Evolutionary conservation across 2,329 filamentous ascomycete species (phyloP).

Genomic region (Pseudonectria foliicola): DNA sequence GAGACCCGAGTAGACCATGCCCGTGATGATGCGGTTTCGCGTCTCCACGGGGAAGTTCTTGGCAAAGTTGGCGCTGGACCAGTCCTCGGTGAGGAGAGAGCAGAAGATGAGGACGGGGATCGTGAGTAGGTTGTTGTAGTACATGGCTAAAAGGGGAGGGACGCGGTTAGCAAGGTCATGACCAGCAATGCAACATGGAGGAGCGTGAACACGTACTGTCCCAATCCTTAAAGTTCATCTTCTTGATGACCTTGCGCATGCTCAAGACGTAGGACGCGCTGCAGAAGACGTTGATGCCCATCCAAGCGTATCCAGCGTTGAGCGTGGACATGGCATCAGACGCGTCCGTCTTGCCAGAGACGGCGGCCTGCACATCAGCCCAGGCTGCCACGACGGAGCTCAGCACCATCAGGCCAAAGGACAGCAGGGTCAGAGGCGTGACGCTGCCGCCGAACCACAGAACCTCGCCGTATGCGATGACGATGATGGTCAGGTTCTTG

Average conservation of each 20-base stretch:
- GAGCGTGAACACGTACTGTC: conserved; percentile 64
- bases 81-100: conserved; percentile 82
- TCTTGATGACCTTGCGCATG: conserved; percentile 98
- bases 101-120: conserved; percentile 83
- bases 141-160: conserved; percentile 67
- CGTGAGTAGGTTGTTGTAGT: conserved; percentile 97
- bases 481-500: conserved; percentile 98
- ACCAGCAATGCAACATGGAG: neutral
- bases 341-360: conserved; percentile 53
- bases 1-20: conserved; percentile 91
- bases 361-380: conserved; percentile 88
- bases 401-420: conserved; percentile 93
- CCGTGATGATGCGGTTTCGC: conserved; percentile 71
- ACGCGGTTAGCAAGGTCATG: conserved; percentile 23
- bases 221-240: conserved; percentile 99
- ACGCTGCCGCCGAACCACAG: conserved; percentile 96
- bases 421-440: conserved; percentile 78
- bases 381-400: conserved; percentile 93
- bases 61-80: conserved; percentile 75
- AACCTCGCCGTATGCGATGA: conserved; percentile 97
- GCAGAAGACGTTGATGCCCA: conserved; percentile 94
- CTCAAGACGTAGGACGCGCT: conserved; percentile 81
- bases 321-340: conserved; percentile 77
- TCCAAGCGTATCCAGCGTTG: conserved; percentile 95
- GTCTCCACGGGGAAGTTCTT: conserved; percentile 82